These are phyloP conservation scores for Colletotrichum euphorbiae DNA, from an alignment of 2,329 filamentous ascomycete genomes.

Conservation along the genomic window DNA sequence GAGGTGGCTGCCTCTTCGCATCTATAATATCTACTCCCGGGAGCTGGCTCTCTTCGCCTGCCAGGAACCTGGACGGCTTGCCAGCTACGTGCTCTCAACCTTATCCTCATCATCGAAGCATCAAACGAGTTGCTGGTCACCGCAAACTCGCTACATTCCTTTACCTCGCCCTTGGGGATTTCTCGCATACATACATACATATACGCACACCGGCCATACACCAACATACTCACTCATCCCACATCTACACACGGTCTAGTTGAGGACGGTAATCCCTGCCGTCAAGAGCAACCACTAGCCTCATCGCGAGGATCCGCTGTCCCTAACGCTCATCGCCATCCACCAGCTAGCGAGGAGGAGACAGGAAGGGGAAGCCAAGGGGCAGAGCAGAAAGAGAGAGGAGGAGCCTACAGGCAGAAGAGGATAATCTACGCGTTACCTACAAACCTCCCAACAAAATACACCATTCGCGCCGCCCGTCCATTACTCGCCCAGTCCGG, in stretches of 20 bases:
- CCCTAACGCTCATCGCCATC: constrained; percentile 48
- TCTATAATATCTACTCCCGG: constrained; percentile 53
- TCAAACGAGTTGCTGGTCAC: constrained; percentile 56
- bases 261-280: constrained; percentile 43
- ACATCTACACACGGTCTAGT: constrained; percentile 9
- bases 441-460: constrained; percentile 41
- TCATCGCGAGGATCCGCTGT: constrained; percentile 54
- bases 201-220: constrained; percentile 2
- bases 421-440: constrained; percentile 52
- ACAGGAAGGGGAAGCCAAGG: constrained; percentile 1
- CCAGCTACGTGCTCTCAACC: constrained; percentile 48
- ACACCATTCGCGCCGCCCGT: constrained; percentile 40
- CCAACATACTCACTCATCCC: constrained; percentile 16
- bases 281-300: constrained; percentile 44
- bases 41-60: constrained; percentile 66
- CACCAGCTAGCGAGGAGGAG: constrained; percentile 15
- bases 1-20: constrained; percentile 55
- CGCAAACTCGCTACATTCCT: constrained; percentile 58
- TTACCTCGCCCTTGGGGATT: constrained; percentile 42
- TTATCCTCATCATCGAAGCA: constrained; percentile 43
- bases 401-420: constrained; percentile 19
- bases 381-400: constrained; percentile 15
- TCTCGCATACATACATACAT: constrained; percentile 42
- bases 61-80: constrained; percentile 53
- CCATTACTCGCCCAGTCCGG: constrained; percentile 44